phyloP scores from a whole-genome alignment of 805 yeast species.

The Sugiyamaella lignohabitans region DNA sequence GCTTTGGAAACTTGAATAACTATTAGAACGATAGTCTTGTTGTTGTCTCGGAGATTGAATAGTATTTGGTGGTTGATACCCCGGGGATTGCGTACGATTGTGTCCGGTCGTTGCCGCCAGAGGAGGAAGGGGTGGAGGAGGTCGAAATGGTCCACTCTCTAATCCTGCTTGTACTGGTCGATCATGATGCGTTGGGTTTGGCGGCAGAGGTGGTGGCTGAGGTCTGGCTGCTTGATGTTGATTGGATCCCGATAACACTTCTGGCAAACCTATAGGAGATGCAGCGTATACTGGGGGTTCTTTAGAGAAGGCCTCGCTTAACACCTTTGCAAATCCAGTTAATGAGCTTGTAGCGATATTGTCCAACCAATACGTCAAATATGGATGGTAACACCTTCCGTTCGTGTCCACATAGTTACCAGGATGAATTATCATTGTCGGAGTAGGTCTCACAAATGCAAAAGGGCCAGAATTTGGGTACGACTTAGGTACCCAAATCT shows the following conservation, averaged over 20 bases:
- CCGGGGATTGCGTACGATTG: too few relatives aligned
- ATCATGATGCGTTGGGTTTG: constrained; percentile 4
- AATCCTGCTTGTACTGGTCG: too few relatives aligned
- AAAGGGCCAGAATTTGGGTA: constrained; percentile 68
- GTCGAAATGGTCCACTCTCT: constrained; percentile 5
- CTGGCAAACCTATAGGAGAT: constrained; percentile 24
- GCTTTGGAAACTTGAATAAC: too few relatives aligned
- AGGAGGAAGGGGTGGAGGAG: constrained; percentile 9
- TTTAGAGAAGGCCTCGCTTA: constrained; percentile 34
- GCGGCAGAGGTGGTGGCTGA: constrained; percentile 6
- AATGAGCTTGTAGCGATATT: constrained; percentile 25
- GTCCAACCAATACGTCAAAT: constrained; percentile 51
- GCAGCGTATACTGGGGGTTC: constrained; percentile 43
- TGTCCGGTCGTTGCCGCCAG: too few relatives aligned
- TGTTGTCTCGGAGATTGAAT: too few relatives aligned
- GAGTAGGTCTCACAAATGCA: constrained; percentile 55
- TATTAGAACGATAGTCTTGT: too few relatives aligned
- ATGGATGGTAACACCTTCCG: constrained; percentile 69
- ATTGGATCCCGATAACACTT: not conserved
- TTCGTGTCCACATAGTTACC: constrained; percentile 62
- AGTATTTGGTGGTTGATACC: too few relatives aligned
- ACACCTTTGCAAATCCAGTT: constrained; percentile 29
- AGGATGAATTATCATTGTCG: constrained; percentile 43
- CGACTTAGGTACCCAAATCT: constrained; percentile 68
- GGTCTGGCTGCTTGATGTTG: constrained; percentile 3